These are phyloP conservation scores for Boletus rubroflammeus DNA, from an alignment of 768 basidiomycete genomes.

Conservation along the genomic window DNA sequence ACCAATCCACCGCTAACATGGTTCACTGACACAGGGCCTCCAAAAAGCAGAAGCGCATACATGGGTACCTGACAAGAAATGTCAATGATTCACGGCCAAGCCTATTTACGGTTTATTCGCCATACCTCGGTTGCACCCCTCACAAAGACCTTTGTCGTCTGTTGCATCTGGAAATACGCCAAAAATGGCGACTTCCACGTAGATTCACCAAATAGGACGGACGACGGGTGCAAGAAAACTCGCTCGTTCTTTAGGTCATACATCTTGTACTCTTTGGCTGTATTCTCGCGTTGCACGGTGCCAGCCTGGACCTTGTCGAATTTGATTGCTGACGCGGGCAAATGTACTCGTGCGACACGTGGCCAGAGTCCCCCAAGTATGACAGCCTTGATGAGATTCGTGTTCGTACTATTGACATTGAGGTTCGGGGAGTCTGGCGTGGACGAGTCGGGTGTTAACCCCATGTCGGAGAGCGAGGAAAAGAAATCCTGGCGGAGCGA, in stretches of 20 bases:
- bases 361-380: slow-evolving; percentile 88
- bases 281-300: slow-evolving; percentile 78
- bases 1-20: slow-evolving; percentile 77
- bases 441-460: slow-evolving; percentile 55
- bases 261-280: slow-evolving; percentile 79
- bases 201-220: slow-evolving; percentile 69
- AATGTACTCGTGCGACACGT: slow-evolving; percentile 68
- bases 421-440: slow-evolving; percentile 46
- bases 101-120: background rate
- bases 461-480: slow-evolving; percentile 62
- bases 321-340: slow-evolving; percentile 70
- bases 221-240: slow-evolving; percentile 82
- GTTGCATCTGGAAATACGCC: slow-evolving; percentile 78
- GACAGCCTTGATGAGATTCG: slow-evolving; percentile 78
- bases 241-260: slow-evolving; percentile 62
- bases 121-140: slow-evolving; percentile 83
- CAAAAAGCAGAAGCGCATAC: slow-evolving; percentile 83
- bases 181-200: slow-evolving; percentile 78
- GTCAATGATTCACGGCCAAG: background rate
- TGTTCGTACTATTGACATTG: slow-evolving; percentile 62
- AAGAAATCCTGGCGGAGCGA: slow-evolving; percentile 77
- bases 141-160: slow-evolving; percentile 81
- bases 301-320: slow-evolving; percentile 86
- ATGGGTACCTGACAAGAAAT: slow-evolving; percentile 62
- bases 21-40: slow-evolving; percentile 73